Evolutionary conservation across 129 eudicot genomes (phyloP).

Genomic region (Deinandra increscens): DNA sequence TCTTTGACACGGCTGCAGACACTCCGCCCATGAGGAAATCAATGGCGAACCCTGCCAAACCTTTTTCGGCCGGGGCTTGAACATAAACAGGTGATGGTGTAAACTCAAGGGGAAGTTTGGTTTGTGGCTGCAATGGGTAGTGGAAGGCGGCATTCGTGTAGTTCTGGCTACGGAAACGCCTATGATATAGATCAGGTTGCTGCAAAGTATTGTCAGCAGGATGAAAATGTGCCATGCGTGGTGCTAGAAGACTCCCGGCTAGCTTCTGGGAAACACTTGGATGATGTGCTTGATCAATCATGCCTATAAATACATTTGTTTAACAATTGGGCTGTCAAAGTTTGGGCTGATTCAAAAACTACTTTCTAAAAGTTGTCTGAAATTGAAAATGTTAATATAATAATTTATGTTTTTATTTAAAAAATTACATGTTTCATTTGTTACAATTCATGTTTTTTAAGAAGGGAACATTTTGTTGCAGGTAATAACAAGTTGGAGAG

Average conservation of each 20-base stretch:
- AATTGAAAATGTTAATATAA: no score
- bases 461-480: no score
- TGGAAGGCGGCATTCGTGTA: slow-evolving; percentile 30
- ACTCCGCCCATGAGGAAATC: slow-evolving; percentile 78
- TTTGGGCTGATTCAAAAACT: no score
- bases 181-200: slow-evolving; percentile 14
- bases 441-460: no score
- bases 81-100: slow-evolving; percentile 38
- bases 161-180: slow-evolving; percentile 18
- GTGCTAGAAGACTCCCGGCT: slow-evolving; percentile 31
- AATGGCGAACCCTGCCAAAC: slow-evolving; percentile 40
- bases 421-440: no score
- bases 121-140: slow-evolving; percentile 22
- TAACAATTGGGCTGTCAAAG: no score
- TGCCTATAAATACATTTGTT: background rate
- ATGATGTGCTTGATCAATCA: slow-evolving; percentile 38
- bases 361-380: no score
- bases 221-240: slow-evolving; percentile 25
- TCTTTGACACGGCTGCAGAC: slow-evolving; percentile 68
- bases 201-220: slow-evolving; percentile 20
- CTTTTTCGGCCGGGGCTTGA: slow-evolving; percentile 57
- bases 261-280: slow-evolving; percentile 40
- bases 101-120: slow-evolving; percentile 4
- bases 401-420: no score
- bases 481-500: no score